These are phyloP conservation scores for Melastoma malabathricum DNA, from an alignment of 345 rosid genomes.

Conservation along the genomic window DNA sequence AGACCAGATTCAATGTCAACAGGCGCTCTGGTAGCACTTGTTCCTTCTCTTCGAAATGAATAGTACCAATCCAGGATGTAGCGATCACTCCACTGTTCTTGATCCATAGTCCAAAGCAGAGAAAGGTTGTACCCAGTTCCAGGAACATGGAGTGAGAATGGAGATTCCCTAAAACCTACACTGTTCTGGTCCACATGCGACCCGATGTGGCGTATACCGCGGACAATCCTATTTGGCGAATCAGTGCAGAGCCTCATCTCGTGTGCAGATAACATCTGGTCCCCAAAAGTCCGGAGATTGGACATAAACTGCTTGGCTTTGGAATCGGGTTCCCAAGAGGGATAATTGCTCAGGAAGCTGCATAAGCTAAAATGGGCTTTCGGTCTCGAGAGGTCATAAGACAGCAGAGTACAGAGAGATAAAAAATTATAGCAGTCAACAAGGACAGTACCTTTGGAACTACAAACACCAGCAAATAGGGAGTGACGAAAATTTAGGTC, in stretches of 20 bases:
- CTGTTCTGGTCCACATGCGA: constrained; percentile 27
- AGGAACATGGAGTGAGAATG: constrained; percentile 10
- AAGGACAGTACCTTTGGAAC: constrained; percentile 57
- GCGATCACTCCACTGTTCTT: constrained; percentile 60
- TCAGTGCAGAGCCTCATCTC: constrained; percentile 27
- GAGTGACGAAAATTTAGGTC: constrained; percentile 92
- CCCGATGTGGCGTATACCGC: constrained; percentile 30
- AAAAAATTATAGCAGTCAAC: constrained; percentile 1
- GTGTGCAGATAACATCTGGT: constrained; percentile 37
- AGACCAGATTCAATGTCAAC: constrained; percentile 11
- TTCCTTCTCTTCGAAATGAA: constrained; percentile 32
- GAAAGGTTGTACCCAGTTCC: constrained; percentile 27
- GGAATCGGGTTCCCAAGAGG: constrained; percentile 75
- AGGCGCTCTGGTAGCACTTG: constrained; percentile 10
- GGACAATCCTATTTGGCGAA: constrained; percentile 37
- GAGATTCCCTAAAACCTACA: constrained; percentile 37
- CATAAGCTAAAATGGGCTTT: background rate
- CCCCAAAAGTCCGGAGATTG: constrained; percentile 69
- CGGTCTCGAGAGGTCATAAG: background rate
- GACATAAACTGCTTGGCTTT: constrained; percentile 70
- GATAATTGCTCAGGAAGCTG: constrained; percentile 87
- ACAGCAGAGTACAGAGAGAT: background rate
- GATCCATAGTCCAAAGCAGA: constrained; percentile 56
- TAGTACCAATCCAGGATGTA: constrained; percentile 93
- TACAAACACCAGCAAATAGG: constrained; percentile 70